Base-by-base conservation (phyloP, 2,329 filamentous ascomycete species). In the Apiospora saccharicola region DNA sequence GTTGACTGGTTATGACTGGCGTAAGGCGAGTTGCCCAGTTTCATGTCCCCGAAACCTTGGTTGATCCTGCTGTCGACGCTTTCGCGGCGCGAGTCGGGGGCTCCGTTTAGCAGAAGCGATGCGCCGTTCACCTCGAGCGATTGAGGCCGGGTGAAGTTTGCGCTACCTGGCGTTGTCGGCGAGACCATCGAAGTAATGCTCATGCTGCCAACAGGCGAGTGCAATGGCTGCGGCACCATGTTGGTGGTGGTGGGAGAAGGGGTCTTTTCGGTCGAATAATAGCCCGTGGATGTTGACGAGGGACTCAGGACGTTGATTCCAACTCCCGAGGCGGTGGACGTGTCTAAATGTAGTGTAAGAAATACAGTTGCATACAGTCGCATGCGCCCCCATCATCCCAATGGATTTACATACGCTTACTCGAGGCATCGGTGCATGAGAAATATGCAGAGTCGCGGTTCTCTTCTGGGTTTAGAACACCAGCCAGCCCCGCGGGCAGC, bases 11-110 rank as follows among this genome's bases (percentile, higher is more conserved):
- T 95, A 77, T 93, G 90, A 80, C 90, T 94, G 34, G 92, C 89
- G 78, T 95, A 95, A 0, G 93, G 93, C 8, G 92, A 93, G 67
- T 88, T 88, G 70, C 90, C 90, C 68, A 95, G 86, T 75, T 90
- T 87, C 82, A 95, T 87, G 67, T 93, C 91, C 72, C 87, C 89
- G 80, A 95, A 91, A 64, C 88, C 89, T 75, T 91, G 90, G 78
- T 94, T 93, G 80, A 95, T 91, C 74, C 93, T 89, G 81, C 93
- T 94, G 81, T 95, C 93, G 5, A 95, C 92, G 77, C 93, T 95
- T 82, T 94, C 93, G 70, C 93, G 89, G 72, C 92, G 88, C 68
- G 91, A 90, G 68, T 91, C 87, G 1, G 69, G 64, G 83, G 78
- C 37, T 83, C 80, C 68, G 82, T 80, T 43, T 82, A 82, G 72